Evolutionary conservation across 805 yeast species (phyloP), one percentile per base, ranked within the genome.

Genomic region (Hanseniaspora singularis): DNA sequence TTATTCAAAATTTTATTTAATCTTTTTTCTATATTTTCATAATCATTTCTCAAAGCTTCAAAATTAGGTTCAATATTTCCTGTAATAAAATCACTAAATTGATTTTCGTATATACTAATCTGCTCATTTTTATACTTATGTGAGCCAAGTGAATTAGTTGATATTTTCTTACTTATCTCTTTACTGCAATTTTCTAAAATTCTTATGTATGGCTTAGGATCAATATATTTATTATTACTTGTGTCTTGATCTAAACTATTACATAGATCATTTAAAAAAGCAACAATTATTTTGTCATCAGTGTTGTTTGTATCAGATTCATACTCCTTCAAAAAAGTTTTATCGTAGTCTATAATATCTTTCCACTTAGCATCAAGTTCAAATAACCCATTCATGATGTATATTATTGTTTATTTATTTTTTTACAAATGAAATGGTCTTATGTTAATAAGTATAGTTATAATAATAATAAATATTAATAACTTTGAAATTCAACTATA

Each of bases 171-270:
- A 15, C 12, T 4, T 52, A 89, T 66, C 56, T 85, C 89, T 38
- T 77, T 70, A 38, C 87, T 66, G 2, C 92, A 84, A 1, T 88
- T 77, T 59, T 89, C 96, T 61, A 92, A 88, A 0, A 95, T 85
- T 54, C 96, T 74, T 39, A 89, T 89, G 59, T 84, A 92, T 1
- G 97, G 97, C 57, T 85, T 86, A 1, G 97, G 96, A 57, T 92
- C 96, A 46, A 86, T 63, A 38, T 53, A 58, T 16, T 42, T 34
- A 15, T 28, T 18, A n/a, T 34, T 30, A 8, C 6, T 14, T 3
- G 7, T 7, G 28, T 42, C 46, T 26, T 16, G 28, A 24, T 32
- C 30, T 20, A 42, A 16, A 23, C 38, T 42, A 30, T 42, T 36
- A 18, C 47, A 42, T 31, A 42, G 30, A 23, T 42, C 46, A 42